A percentile compares a stretch with the other conserved stretches of the same genome.
Evolutionary conservation across 2,329 filamentous ascomycete species (phyloP).

Genomic region (Trichoderma endophyticum): DNA sequence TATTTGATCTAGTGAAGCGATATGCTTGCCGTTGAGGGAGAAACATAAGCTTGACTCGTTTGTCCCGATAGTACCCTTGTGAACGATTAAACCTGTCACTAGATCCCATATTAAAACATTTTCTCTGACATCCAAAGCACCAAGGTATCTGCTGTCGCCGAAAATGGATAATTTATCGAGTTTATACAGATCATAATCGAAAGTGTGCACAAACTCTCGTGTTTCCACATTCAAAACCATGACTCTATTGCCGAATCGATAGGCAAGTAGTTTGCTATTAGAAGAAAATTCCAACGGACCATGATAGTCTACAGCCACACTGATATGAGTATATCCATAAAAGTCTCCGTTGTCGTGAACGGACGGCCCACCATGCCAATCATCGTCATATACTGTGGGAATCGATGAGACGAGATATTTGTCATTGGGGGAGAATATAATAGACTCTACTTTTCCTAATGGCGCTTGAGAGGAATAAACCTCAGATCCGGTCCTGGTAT

Average conservation of each 20-base stretch:
- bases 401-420: neutral
- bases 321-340: neutral
- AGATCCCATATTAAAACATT: neutral
- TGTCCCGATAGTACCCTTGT: fast-evolving
- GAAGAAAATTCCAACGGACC: neutral
- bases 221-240: neutral
- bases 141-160: neutral
- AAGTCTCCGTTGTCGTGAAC: neutral
- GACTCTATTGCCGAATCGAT: neutral
- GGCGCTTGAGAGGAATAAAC: too few relatives aligned
- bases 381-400: too few relatives aligned
- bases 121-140: fast-evolving
- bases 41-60: neutral
- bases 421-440: neutral
- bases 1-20: neutral
- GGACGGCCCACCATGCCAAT: too few relatives aligned
- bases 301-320: too few relatives aligned
- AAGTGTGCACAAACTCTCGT: neutral
- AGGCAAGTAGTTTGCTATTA: neutral
- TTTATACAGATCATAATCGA: too few relatives aligned
- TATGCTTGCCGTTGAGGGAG: neutral
- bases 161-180: neutral
- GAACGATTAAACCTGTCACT: neutral
- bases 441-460: neutral
- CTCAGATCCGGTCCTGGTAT: neutral